Evolutionary conservation across 306 rosid species (phyloP).

Genomic region (Glycine tomentella): DNA sequence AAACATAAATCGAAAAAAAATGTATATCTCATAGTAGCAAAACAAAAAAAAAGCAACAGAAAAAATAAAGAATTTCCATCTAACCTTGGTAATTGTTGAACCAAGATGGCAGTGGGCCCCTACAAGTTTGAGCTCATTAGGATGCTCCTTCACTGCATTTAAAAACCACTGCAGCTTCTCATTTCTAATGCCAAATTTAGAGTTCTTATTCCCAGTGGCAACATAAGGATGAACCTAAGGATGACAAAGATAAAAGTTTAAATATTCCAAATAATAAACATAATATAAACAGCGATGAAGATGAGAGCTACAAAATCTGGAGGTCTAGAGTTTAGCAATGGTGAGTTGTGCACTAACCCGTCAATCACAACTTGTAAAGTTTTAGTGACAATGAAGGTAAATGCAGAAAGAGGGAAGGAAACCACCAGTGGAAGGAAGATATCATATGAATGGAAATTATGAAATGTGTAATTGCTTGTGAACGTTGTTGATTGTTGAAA

Average conservation of each 20-base stretch:
- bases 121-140: slow-evolving; percentile 86
- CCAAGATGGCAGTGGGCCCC: slow-evolving; percentile 99
- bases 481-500: neutral
- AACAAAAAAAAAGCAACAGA: slow-evolving; percentile 1
- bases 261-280: slow-evolving; percentile 19
- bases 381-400: neutral
- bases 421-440: slow-evolving; percentile 6
- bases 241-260: slow-evolving; percentile 21
- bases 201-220: slow-evolving; percentile 95
- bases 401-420: slow-evolving; percentile 19
- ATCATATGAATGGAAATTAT: slow-evolving; percentile 11
- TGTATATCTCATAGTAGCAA: neutral
- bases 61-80: neutral
- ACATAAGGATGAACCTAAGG: slow-evolving; percentile 91
- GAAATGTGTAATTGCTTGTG: neutral
- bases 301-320: slow-evolving; percentile 14
- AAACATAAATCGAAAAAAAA: neutral
- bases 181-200: slow-evolving; percentile 94
- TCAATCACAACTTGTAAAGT: neutral
- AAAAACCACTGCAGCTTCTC: slow-evolving; percentile 97
- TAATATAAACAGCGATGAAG: neutral
- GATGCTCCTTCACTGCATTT: slow-evolving; percentile 81
- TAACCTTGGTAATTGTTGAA: slow-evolving; percentile 94
- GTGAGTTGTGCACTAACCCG: neutral
- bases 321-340: slow-evolving; percentile 2